Percentiles rank a stretch among this genome's conserved stretches.
These are phyloP conservation scores for Musa acuminata DNA, from an alignment of 176 grass and related monocot species.

Conservation along the genomic window DNA sequence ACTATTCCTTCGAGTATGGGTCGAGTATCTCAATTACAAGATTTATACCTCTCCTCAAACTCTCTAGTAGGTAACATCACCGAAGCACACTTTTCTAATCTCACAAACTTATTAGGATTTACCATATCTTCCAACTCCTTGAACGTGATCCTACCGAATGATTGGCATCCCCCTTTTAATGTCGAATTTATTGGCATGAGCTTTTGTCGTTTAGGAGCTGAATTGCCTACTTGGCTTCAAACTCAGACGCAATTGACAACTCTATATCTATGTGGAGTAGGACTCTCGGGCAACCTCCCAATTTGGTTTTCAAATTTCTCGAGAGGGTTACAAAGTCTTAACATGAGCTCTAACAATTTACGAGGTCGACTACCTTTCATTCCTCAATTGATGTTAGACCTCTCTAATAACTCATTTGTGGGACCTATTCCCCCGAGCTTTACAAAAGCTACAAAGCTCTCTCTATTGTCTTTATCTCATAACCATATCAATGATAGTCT, in stretches of 20 bases:
- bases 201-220: background rate
- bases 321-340: too few relatives aligned
- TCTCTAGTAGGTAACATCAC: slow-evolving; percentile 3
- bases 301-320: too few relatives aligned
- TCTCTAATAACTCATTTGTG: background rate
- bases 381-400: background rate
- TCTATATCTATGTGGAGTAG: too few relatives aligned
- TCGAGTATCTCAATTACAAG: background rate
- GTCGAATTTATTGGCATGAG: background rate
- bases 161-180: background rate
- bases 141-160: background rate
- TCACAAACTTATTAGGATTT: slow-evolving; percentile 8
- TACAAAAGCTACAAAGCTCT: background rate
- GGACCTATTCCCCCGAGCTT: background rate
- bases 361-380: background rate
- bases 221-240: background rate
- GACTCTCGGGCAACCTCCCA: too few relatives aligned
- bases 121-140: slow-evolving; percentile 21
- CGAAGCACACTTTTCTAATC: slow-evolving; percentile 13
- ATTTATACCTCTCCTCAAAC: slow-evolving; percentile 10
- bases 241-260: background rate
- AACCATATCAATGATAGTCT: slow-evolving; percentile 4
- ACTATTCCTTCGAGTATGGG: slow-evolving; percentile 12
- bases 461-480: background rate
- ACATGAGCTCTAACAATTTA: background rate